Conservation (phyloP, 768 basidiomycete genomes). For the Candolleomyces efflorescens region DNA sequence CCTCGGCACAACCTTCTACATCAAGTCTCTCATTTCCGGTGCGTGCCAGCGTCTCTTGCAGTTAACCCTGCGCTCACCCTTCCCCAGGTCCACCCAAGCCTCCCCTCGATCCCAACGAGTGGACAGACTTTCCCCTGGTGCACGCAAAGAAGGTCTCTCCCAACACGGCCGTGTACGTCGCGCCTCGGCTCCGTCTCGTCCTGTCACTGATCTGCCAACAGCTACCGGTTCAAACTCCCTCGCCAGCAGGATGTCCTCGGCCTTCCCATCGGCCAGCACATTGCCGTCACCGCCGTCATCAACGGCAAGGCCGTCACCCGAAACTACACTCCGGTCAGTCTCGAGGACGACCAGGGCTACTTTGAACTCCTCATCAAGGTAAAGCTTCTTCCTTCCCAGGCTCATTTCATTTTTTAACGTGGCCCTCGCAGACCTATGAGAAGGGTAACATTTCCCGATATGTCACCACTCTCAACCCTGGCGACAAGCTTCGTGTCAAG, state of each 20-base stretch:
- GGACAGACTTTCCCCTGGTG: conserved; percentile 78
- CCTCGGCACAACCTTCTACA: conserved; percentile 46
- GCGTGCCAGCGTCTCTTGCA: conserved; percentile 9
- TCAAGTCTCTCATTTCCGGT: conserved; percentile 48
- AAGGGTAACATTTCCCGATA: conserved; percentile 95
- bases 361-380: conserved; percentile 99
- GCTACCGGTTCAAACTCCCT: conserved; percentile 90
- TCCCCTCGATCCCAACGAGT: conserved; percentile 61
- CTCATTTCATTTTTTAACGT: conserved; percentile 3
- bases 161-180: conserved; percentile 88
- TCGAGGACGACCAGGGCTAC: conserved; percentile 87
- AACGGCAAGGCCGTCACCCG: conserved; percentile 87
- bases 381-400: conserved; percentile 10
- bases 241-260: conserved; percentile 74
- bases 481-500: conserved; percentile 86
- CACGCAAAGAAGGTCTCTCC: conserved; percentile 85
- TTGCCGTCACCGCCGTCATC: conserved; percentile 86
- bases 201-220: conserved; percentile 22
- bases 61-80: conserved; percentile 12
- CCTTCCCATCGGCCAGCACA: conserved; percentile 95
- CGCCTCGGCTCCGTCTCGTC: not conserved
- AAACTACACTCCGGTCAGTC: conserved; percentile 94
- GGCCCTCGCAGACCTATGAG: conserved; percentile 73
- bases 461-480: conserved; percentile 76
- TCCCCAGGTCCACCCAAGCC: conserved; percentile 55